A percentile compares a stretch with the other conserved stretches of the same genome.
phyloP scores from a whole-genome alignment of 176 grass and related monocot species.

The Olyra latifolia region DNA sequence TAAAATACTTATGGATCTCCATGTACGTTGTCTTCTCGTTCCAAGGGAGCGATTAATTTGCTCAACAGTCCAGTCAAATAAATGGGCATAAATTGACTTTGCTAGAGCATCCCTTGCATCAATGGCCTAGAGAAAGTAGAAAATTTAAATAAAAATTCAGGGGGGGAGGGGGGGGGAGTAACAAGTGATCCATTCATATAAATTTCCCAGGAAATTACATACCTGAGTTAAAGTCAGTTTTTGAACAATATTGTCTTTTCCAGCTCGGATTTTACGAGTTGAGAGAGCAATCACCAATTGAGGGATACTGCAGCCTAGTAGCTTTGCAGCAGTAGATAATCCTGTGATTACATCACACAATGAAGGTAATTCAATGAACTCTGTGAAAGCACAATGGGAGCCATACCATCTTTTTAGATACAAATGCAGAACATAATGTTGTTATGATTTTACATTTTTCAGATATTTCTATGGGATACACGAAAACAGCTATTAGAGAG shows the following conservation, averaged over 20 bases:
- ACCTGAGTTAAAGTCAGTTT: slow-evolving; percentile 88
- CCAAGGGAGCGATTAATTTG: slow-evolving; percentile 84
- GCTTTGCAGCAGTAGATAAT: slow-evolving; percentile 67
- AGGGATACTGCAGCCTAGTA: slow-evolving; percentile 66
- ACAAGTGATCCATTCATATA: not conserved
- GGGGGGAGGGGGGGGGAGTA: slow-evolving; percentile 3
- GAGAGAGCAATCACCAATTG: slow-evolving; percentile 74
- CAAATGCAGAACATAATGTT: not conserved
- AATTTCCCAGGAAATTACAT: slow-evolving; percentile 22
- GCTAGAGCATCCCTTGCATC: slow-evolving; percentile 91
- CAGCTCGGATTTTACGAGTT: slow-evolving; percentile 83
- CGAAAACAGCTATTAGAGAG: not conserved
- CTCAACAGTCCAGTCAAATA: slow-evolving; percentile 93
- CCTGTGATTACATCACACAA: slow-evolving; percentile 47
- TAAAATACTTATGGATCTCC: slow-evolving; percentile 95
- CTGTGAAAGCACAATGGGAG: not conserved
- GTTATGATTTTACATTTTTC: not conserved
- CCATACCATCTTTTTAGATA: slow-evolving; percentile 4
- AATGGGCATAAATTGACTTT: slow-evolving; percentile 83
- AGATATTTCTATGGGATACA: not conserved
- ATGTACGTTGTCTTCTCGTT: slow-evolving; percentile 46
- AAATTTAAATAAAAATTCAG: slow-evolving; percentile 23
- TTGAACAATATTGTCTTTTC: slow-evolving; percentile 87
- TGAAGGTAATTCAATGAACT: slow-evolving; percentile 5
- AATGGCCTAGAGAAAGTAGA: slow-evolving; percentile 60